A percentile compares a stretch with the other conserved stretches of the same genome.
Evolutionary conservation across 495 filamentous ascomycete genomes (phyloP).

Genomic region (Lasiosphaeris hirsuta): DNA sequence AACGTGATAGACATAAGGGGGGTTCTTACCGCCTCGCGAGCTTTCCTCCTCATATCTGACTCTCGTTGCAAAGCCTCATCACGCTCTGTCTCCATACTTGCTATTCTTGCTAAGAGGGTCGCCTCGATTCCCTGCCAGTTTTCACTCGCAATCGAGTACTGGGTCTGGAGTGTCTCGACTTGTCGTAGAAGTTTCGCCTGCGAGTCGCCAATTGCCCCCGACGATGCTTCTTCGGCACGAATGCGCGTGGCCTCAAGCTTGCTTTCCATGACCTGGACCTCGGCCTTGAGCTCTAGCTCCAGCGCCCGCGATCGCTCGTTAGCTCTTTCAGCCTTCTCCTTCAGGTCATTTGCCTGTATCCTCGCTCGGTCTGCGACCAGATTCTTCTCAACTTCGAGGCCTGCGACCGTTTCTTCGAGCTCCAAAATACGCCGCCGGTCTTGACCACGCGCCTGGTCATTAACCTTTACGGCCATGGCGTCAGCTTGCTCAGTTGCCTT

Average conservation of each 20-base stretch:
- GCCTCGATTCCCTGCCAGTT: conserved; percentile 97
- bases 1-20: neutral
- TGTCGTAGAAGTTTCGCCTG: conserved; percentile 90
- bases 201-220: conserved; percentile 73
- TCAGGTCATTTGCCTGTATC: conserved; percentile 64
- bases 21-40: conserved; percentile 71
- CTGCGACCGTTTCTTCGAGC: conserved; percentile 70
- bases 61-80: conserved; percentile 84
- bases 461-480: conserved; percentile 62
- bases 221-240: conserved; percentile 85
- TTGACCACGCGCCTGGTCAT: conserved; percentile 62
- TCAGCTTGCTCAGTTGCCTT: conserved; percentile 64
- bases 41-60: conserved; percentile 77
- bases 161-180: conserved; percentile 91
- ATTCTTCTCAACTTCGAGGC: conserved; percentile 71
- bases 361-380: conserved; percentile 65
- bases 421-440: conserved; percentile 64
- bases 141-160: conserved; percentile 89
- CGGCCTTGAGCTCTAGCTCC: conserved; percentile 78
- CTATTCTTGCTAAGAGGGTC: conserved; percentile 69
- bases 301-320: conserved; percentile 64
- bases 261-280: conserved; percentile 80
- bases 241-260: conserved; percentile 85
- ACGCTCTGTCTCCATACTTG: conserved; percentile 78
- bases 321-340: conserved; percentile 70